Evolutionary conservation across 139 green algal species (phyloP).

Genomic region (Tetradesmus lagerheimii): DNA sequence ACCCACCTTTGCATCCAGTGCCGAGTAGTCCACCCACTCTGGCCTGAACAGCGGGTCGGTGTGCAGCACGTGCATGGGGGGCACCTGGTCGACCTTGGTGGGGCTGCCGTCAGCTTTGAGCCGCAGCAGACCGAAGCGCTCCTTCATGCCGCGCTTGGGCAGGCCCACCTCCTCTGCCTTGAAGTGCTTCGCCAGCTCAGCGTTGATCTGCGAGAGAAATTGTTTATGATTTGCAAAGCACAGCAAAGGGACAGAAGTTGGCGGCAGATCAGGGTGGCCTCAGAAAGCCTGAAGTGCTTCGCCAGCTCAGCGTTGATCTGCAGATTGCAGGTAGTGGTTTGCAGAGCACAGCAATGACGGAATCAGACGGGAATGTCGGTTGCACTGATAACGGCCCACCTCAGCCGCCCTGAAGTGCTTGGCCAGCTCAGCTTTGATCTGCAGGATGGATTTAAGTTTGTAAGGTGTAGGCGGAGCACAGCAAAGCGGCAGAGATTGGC

Average conservation of each 20-base stretch:
- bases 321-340: no score
- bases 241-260: not conserved
- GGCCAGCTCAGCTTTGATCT: no score
- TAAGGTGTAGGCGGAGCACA: no score
- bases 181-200: constrained; percentile 28
- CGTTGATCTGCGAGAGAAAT: not conserved
- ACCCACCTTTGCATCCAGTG: constrained; percentile 86
- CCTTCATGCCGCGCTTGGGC: constrained; percentile 84
- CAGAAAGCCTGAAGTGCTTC: constrained; percentile 14
- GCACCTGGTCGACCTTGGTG: constrained; percentile 73
- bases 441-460: no score
- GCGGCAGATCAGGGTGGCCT: no score
- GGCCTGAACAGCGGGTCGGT: constrained; percentile 55
- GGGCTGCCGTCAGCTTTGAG: constrained; percentile 84
- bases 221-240: no score
- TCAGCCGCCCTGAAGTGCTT: not conserved
- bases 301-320: constrained; percentile 32
- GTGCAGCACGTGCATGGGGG: constrained; percentile 84
- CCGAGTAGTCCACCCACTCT: constrained; percentile 94
- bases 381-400: no score
- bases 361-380: no score
- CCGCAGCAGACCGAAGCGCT: constrained; percentile 85
- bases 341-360: not conserved
- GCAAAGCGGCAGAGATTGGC: no score
- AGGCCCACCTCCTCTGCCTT: not conserved